Evolutionary conservation across 176 grass and related monocot species (phyloP).

Genomic region (Rhynchospora breviuscula): DNA sequence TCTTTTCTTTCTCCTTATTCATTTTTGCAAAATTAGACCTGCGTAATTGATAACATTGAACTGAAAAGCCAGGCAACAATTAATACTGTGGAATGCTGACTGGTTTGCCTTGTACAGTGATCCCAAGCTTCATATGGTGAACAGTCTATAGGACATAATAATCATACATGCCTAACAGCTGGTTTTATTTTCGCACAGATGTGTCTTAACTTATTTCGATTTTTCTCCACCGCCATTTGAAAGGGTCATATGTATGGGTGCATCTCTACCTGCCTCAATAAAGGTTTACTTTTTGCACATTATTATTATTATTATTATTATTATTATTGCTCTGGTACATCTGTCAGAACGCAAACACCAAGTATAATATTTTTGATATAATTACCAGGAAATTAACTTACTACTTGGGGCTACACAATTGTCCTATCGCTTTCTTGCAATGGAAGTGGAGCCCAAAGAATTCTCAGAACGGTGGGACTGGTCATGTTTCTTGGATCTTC

Average conservation of each 20-base stretch:
- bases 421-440: conserved; percentile 70
- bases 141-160: conserved; percentile 6
- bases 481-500: conserved; percentile 75
- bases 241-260: conserved; percentile 36
- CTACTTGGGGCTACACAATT: conserved; percentile 45
- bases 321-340: background rate
- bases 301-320: background rate
- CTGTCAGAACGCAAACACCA: background rate
- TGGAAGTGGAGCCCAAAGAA: conserved; percentile 71
- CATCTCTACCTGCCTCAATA: background rate
- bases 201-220: conserved; percentile 64
- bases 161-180: conserved; percentile 12
- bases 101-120: background rate
- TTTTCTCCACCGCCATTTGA: conserved; percentile 68
- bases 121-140: background rate
- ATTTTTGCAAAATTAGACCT: background rate
- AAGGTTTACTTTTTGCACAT: conserved; percentile 57
- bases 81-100: background rate
- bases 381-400: conserved; percentile 52
- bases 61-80: too few relatives aligned
- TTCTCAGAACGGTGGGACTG: conserved; percentile 81
- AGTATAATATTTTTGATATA: conserved; percentile 3
- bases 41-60: too few relatives aligned
- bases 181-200: conserved; percentile 38
- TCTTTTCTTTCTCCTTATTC: background rate